Base-by-base conservation (phyloP, 768 basidiomycete species). In the Xanthoconium purpureum region DNA sequence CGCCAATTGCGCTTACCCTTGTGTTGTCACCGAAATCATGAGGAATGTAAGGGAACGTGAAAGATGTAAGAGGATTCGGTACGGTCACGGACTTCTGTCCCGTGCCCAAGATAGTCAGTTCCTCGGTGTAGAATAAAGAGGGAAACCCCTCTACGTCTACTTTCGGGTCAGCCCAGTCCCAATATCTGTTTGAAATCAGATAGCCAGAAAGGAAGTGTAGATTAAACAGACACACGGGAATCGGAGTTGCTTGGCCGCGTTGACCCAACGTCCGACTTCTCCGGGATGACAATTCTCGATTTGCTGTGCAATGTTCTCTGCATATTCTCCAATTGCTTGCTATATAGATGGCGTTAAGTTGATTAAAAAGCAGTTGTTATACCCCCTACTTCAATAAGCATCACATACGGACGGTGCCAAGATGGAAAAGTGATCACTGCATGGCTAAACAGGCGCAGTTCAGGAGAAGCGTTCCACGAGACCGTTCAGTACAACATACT, bases 251-350 rank as follows among this genome's bases (percentile, higher is more conserved):
- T 63, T 60, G 13, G 69, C 67, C 24, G 60, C 56, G 5, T 42
- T 14, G 32, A 60, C 51, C 68, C 63, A 70, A 24, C 37, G 35
- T 6, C 64, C 66, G 10, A 14, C 24, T 40, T 69, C 69, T 18
- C 4, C 32, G 13, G 58, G 61, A 37, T 67, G 50, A 4, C 53
- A 35, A 37, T 55, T 59, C 49, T 67, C 68, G 4, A 68, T 70
- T 29, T 69, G 59, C 8, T 56, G 55, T 11, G 68, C 67, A 44
- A 71, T 49, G 32, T 61, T 52, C 47, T 59, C 57, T 8, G 65
- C 70, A 6, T 60, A 50, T 33, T 69, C 60, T 48, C 70, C 68
- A 12, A 70, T 62, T 2, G 57, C 57, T 71, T 71, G 67, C 68
- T 71, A 39, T 15, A 14, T n/a, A 37, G 18, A 20, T 13, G 12